Conservation (phyloP, 2,329 filamentous ascomycete genomes). For the Byssochlamys sp. region DNA sequence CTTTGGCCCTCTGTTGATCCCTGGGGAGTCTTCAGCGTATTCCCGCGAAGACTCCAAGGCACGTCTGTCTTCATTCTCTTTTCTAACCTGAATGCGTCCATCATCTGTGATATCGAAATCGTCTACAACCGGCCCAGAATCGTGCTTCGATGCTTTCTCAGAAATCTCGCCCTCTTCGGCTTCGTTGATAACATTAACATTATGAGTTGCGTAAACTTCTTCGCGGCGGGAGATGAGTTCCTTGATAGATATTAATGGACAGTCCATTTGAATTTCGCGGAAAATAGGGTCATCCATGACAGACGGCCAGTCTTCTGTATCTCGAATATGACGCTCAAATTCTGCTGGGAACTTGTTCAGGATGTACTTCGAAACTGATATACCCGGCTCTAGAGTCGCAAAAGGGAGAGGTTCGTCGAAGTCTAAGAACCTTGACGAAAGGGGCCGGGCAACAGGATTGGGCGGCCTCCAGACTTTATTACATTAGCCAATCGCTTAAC, state of each 20-base stretch:
- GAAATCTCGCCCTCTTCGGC: constrained; percentile 3
- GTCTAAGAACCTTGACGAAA: constrained; percentile 16
- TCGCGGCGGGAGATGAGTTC: constrained; percentile 33
- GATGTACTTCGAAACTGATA: constrained; percentile 44
- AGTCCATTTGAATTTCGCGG: constrained; percentile 33
- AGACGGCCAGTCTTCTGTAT: constrained; percentile 42
- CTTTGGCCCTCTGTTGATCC: neutral
- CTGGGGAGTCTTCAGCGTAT: neutral
- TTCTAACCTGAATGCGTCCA: neutral
- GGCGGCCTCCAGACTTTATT: constrained; percentile 11
- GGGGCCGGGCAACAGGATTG: constrained; percentile 15
- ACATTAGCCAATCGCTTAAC: neutral
- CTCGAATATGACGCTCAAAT: constrained; percentile 37
- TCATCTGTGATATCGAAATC: no score
- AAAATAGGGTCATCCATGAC: constrained; percentile 44
- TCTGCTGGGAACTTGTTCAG: constrained; percentile 34
- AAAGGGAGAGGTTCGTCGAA: constrained; percentile 17
- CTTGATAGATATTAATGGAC: constrained; percentile 33
- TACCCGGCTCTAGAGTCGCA: constrained; percentile 20
- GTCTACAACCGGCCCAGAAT: neutral
- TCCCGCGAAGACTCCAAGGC: neutral
- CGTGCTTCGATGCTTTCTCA: neutral
- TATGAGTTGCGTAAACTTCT: constrained; percentile 17
- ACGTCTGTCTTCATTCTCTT: neutral
- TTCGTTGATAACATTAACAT: constrained; percentile 15